Conservation (phyloP, 2,329 filamentous ascomycete species). For the Trichoderma sp. region DNA sequence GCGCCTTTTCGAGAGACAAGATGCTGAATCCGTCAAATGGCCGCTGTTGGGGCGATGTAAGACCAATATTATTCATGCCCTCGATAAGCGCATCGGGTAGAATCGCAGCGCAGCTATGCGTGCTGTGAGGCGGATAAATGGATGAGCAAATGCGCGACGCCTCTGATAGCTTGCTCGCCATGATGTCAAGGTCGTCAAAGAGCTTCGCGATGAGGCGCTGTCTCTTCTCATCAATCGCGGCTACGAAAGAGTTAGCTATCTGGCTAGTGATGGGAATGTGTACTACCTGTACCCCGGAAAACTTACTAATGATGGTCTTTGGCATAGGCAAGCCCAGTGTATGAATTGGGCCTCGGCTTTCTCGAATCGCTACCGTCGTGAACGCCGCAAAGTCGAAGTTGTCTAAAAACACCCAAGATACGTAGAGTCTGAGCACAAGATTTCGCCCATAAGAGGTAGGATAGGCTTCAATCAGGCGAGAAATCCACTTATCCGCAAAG, state of each 20-base stretch:
- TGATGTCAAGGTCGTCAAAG: neutral
- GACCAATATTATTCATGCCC: neutral
- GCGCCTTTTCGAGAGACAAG: neutral
- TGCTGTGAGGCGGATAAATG: neutral
- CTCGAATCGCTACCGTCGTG: neutral
- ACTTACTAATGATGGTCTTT: neutral
- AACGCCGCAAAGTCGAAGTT: neutral
- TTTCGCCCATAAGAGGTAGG: neutral
- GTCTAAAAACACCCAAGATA: constrained; percentile 5
- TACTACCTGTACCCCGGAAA: neutral
- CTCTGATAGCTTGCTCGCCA: neutral
- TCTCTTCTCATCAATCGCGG: neutral
- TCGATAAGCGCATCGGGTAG: neutral
- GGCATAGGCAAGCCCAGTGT: neutral
- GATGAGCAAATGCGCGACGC: neutral
- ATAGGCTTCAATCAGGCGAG: neutral
- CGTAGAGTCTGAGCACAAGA: neutral
- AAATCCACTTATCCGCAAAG: constrained; percentile 26
- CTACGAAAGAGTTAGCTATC: neutral
- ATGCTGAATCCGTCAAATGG: neutral
- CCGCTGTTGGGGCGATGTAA: neutral
- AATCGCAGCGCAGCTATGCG: neutral
- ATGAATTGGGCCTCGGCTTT: constrained; percentile 6
- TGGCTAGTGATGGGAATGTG: neutral
- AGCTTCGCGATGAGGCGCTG: neutral